phyloP scores from a whole-genome alignment of 768 basidiomycete species.

The Agaricus sinodeliciosus region DNA sequence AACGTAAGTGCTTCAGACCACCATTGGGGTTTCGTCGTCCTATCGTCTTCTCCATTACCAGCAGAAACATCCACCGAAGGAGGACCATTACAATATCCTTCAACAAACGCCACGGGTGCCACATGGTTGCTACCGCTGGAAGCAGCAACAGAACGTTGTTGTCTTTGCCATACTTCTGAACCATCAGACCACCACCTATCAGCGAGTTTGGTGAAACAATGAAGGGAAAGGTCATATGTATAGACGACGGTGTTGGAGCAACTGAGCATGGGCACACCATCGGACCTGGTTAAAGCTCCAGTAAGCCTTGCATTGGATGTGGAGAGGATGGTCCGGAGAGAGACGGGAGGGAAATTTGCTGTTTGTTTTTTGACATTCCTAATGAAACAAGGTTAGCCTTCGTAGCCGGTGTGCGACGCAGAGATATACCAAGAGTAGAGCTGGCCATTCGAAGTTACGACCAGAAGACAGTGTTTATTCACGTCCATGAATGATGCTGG shows the following conservation, averaged over 20 bases:
- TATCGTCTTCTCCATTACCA: neutral
- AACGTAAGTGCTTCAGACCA: conserved; percentile 81
- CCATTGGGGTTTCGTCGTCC: conserved; percentile 51
- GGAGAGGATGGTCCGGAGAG: conserved; percentile 53
- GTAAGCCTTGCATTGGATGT: conserved; percentile 54
- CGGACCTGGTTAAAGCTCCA: conserved; percentile 63
- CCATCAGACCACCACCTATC: conserved; percentile 84
- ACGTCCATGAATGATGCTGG: conserved; percentile 66
- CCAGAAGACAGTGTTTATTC: conserved; percentile 55
- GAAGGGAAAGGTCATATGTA: conserved; percentile 66
- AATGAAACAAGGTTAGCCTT: neutral
- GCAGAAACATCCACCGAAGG: neutral
- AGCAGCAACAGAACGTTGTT: conserved; percentile 1
- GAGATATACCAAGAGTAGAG: conserved; percentile 66
- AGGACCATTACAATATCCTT: conserved; percentile 21
- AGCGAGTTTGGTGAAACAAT: conserved; percentile 67
- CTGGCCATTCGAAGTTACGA: conserved; percentile 66
- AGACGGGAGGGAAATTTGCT: conserved; percentile 59
- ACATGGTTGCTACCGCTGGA: neutral
- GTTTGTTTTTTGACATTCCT: conserved; percentile 74
- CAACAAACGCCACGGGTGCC: conserved; percentile 49
- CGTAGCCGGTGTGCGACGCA: neutral
- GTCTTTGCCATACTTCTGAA: conserved; percentile 77
- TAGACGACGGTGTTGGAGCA: conserved; percentile 75
- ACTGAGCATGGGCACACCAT: conserved; percentile 72